Evolutionary conservation across 2,329 filamentous ascomycete species (phyloP).

Genomic region (Bipolaris bicolor): DNA sequence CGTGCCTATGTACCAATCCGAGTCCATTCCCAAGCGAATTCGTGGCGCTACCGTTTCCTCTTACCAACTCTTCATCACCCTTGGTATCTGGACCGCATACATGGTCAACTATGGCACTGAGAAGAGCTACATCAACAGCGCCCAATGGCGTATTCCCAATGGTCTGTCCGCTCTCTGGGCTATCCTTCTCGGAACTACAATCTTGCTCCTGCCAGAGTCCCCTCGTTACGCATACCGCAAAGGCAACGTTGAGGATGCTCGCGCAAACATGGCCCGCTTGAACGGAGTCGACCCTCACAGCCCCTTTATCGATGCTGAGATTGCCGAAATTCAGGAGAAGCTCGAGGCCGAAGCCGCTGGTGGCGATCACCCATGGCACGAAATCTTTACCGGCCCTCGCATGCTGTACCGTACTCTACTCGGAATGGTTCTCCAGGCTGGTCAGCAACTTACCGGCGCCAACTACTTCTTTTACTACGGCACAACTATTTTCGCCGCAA

Average conservation of each 20-base stretch:
- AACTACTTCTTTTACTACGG: slow-evolving; percentile 58
- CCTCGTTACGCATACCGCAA: slow-evolving; percentile 64
- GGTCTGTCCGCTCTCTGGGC: slow-evolving; percentile 64
- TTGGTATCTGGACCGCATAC: slow-evolving; percentile 65
- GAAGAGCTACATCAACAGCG: slow-evolving; percentile 54
- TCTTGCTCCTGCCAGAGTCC: slow-evolving; percentile 62
- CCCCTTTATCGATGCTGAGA: slow-evolving; percentile 59
- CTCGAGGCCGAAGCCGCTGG: slow-evolving; percentile 58
- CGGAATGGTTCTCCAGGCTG: slow-evolving; percentile 67
- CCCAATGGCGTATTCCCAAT: slow-evolving; percentile 69
- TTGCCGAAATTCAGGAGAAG: slow-evolving; percentile 63
- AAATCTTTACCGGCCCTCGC: slow-evolving; percentile 69
- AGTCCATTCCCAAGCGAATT: slow-evolving; percentile 68
- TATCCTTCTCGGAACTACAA: slow-evolving; percentile 59
- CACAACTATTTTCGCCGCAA: slow-evolving; percentile 54
- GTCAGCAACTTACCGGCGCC: slow-evolving; percentile 71
- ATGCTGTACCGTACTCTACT: slow-evolving; percentile 70
- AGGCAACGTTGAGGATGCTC: slow-evolving; percentile 58
- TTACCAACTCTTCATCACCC: slow-evolving; percentile 72
- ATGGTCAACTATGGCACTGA: slow-evolving; percentile 67
- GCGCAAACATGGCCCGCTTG: slow-evolving; percentile 59
- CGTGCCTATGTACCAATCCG: slow-evolving; percentile 67
- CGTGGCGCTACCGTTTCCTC: slow-evolving; percentile 67
- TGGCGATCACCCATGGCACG: slow-evolving; percentile 54
- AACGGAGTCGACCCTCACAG: slow-evolving; percentile 63